Evolutionary conservation across 345 rosid genomes (phyloP).

Genomic region (Heritiera fomes): DNA sequence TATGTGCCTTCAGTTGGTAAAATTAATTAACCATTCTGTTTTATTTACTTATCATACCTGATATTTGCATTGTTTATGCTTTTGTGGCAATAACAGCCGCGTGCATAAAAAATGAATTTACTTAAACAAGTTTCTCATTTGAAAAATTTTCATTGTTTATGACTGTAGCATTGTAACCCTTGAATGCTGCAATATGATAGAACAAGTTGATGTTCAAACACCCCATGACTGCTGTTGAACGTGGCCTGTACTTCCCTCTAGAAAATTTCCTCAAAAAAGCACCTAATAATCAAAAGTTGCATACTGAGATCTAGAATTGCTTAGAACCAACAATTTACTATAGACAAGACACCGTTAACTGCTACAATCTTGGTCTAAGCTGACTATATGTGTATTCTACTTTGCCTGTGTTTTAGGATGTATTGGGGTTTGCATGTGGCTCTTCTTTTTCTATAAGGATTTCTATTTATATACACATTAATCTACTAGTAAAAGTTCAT

Average conservation of each 20-base stretch:
- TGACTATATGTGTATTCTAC: neutral
- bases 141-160: too few species aligned
- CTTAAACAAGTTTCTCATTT: too few species aligned
- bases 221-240: neutral
- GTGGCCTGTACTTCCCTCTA: neutral
- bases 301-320: too few species aligned
- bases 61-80: neutral
- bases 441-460: neutral
- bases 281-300: too few species aligned
- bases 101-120: neutral
- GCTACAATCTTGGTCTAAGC: too few species aligned
- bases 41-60: neutral
- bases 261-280: neutral
- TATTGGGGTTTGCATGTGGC: neutral
- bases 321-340: neutral
- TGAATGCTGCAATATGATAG: neutral
- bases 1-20: neutral
- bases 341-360: neutral
- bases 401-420: neutral
- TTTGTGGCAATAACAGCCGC: neutral
- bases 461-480: neutral
- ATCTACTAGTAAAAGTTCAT: neutral
- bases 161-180: neutral
- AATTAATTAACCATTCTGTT: neutral
- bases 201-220: neutral